Conservation (phyloP, 2,329 filamentous ascomycete species). For the Arthrobotrys iridis region DNA sequence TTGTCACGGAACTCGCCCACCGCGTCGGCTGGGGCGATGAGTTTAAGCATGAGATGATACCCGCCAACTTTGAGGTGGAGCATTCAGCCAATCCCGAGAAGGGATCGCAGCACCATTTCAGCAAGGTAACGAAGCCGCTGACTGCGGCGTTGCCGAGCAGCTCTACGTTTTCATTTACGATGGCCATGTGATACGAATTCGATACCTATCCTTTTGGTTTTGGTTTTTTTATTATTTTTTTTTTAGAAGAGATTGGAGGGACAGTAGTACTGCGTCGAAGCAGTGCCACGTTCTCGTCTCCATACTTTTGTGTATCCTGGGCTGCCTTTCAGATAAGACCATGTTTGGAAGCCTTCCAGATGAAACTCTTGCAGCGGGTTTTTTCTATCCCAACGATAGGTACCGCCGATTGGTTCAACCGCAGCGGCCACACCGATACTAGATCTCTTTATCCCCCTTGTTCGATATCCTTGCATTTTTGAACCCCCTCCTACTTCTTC, state of each 20-base stretch:
- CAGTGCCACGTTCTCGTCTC: not conserved
- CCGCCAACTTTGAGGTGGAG: constrained; percentile 59
- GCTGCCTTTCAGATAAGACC: not conserved
- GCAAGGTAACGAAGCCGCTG: constrained; percentile 27
- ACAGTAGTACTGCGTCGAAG: not conserved
- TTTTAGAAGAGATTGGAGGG: not conserved
- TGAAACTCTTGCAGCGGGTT: not conserved
- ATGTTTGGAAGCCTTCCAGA: not conserved
- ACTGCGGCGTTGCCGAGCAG: constrained; percentile 32
- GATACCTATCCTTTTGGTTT: not conserved
- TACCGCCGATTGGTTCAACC: not conserved
- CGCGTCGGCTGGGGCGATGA: constrained; percentile 77
- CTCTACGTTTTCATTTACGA: constrained; percentile 51
- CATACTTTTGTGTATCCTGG: not conserved
- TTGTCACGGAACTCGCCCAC: constrained; percentile 85
- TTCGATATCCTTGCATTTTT: not conserved
- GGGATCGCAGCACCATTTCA: constrained; percentile 41
- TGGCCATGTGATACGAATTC: constrained; percentile 39
- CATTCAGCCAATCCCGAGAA: constrained; percentile 34
- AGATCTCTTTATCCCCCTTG: not conserved
- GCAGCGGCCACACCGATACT: not conserved
- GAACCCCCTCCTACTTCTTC: too few species aligned
- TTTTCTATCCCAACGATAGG: not conserved
- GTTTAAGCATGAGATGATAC: constrained; percentile 82
- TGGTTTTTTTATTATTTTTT: not conserved